Base-by-base conservation (phyloP, 2,329 filamentous ascomycete species). In the Sphaceloma murrayae region DNA sequence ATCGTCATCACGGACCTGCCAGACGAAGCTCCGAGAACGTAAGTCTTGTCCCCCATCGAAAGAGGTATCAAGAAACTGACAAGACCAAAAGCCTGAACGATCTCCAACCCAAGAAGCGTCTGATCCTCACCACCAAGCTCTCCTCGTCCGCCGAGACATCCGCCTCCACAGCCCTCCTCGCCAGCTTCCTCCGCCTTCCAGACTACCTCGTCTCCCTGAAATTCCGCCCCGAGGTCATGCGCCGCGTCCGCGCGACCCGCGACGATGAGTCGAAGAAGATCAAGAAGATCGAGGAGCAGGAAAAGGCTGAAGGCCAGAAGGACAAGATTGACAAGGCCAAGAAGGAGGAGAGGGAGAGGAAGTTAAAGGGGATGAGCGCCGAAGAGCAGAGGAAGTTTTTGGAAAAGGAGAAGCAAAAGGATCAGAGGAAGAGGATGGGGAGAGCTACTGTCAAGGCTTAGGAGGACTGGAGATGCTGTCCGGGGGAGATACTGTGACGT, bases 1-100 rank as follows among this genome's bases (percentile, higher is more conserved):
- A 66, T 98, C 49, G 82, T 98, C 56, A 71, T 96, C 42, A 83
- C 81, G 14, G 91, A 98, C 62, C 87, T 95, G 66, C 87, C 89
- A 26, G 67, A 79, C 43, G 86, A 95, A 54, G 87, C 85, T 67
- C 91, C 91, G 45, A 74, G 70, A 58, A 93, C 80, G 85, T 89
- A 70, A 67, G 78, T 68, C 10, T 30, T 11, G 4, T 2, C 36
- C 9, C 9, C 10, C 1, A 29, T 21, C 14, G n/a, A 40, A 36
- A 45, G 10, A 21, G 4, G 14, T 3, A 9, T 31, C n/a, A 3
- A 2, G 9, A 3, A 22, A 16, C 42, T 45, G 22, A 16, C 18
- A 5, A 29, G n/a, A 21, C 10, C 11, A 27, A 27, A 55, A 93
- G 82, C 49, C 72, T 96, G 56, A 80, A 94, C 49, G 89, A 96